Evolutionary conservation across 2,329 filamentous ascomycete species (phyloP), one percentile per base, ranked within the genome.

Genomic region (Colletotrichum sp.): DNA sequence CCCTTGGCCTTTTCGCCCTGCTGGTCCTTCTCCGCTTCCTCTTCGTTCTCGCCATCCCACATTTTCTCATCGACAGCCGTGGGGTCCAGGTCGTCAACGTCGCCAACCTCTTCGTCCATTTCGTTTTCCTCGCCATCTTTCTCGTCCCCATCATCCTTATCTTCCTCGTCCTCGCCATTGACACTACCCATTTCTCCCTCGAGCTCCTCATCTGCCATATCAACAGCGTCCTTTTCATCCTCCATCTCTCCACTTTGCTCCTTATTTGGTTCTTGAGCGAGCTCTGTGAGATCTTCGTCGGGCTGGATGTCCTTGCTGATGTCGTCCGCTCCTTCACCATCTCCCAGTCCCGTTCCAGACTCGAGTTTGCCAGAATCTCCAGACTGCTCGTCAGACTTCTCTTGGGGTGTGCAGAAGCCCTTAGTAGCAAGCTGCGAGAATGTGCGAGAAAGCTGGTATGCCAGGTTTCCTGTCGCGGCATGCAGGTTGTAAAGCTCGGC

Each of bases 61-160:
- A 99, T 96, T 88, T 99, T 99, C 87, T 99, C 98, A 82, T 99
- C 98, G 2, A 99, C 94, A 24, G 96, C 95, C 18, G 93, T 94
- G 15, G 95, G 94, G 80, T 98, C 96, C 57, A 98, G 88, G 80
- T 98, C 95, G 85, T 98, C 95, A 13, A 99, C 96, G 80, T 96
- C 94, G 2, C 96, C 97, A 7, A 94, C 91, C 84, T 99, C 95
- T 80, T 98, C 96, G 78, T 98, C 96, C 82, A 98, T 93, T 12
- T 95, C 93, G n/a, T 93, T 88, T 36, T 93, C 90, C 59, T 92
- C 91, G 30, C 94, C 90, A 36, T 92, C 91, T 12, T 93, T 89
- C 68, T 93, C 90, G 57, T 92, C 91, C 26, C 92, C 91, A 2
- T 90, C 90, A 16, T 90, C 91, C 10, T 90, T 88, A 13, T 92